A percentile compares a stretch with the other conserved stretches of the same genome.
These are phyloP conservation scores for Tylopilus intermedius DNA, from an alignment of 768 basidiomycete genomes.

Conservation along the genomic window DNA sequence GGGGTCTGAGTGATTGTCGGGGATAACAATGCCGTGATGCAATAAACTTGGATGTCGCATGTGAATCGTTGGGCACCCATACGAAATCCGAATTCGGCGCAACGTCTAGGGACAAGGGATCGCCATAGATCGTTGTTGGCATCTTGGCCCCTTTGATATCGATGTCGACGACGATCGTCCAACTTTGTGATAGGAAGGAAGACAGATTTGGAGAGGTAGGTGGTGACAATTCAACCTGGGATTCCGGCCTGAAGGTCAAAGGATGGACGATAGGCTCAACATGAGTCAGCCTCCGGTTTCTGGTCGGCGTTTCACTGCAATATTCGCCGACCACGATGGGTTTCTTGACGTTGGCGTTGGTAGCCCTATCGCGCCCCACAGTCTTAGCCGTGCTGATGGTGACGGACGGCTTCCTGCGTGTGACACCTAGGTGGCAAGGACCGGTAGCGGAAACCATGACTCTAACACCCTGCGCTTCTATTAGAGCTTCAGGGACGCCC, in stretches of 20 bases:
- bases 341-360: background rate
- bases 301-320: background rate
- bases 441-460: background rate
- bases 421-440: background rate
- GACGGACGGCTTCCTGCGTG: background rate
- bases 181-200: conserved; percentile 7
- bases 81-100: too few species aligned
- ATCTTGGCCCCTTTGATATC: background rate
- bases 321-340: too few species aligned
- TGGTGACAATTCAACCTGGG: background rate
- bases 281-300: background rate
- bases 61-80: background rate
- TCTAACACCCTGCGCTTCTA: background rate
- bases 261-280: background rate
- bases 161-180: background rate
- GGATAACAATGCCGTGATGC: background rate
- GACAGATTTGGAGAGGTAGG: background rate
- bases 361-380: background rate
- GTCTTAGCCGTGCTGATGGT: background rate
- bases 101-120: background rate
- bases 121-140: background rate
- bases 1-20: background rate
- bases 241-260: too few species aligned
- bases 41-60: background rate
- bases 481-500: background rate